Base-by-base conservation (phyloP, 495 filamentous ascomycete species). In the Lasiosphaeria miniovina region DNA sequence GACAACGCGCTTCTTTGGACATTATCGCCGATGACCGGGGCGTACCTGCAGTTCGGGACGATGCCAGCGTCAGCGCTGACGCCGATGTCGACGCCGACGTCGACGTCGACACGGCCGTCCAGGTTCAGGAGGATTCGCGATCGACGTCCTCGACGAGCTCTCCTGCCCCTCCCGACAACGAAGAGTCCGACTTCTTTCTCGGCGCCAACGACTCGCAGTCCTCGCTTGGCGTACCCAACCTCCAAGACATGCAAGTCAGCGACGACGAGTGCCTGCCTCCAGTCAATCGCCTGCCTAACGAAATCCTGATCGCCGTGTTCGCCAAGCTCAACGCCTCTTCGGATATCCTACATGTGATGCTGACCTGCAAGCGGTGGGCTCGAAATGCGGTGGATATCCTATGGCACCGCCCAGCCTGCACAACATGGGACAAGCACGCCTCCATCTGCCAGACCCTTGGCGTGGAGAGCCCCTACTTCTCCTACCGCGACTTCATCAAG, bases 281-380 rank as follows among this genome's bases (percentile, higher is more conserved):
- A 46, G 86, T 97, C 62, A 85, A 88, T 52, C 84, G 87, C 49
- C 83, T 99, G 35, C 95, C 95, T 11, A 90, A 91, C 63, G 95
- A 99, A 78, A 87, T 99, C 50, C 82, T 98, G 54, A 97, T 99
- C 62, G 83, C 86, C 68, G 89, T 96, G 57, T 97, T 99, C 75
- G 80, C 89, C 12, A 94, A 91, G 69, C 84, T 99, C 48, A 84
- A 73, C 66, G 85, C 83, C 36, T 80, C 90, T 3, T 71, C 73
- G 4, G 94, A 98, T 67, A 82, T 97, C 60, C 78, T 89, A 61
- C 88, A 85, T 71, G 93, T 90, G 70, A 93, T 99, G 90, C 77
- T 93, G 66, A 93, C 96, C 7, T 96, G 87, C 67, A 91, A 90
- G 69, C 85, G 86, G 61, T 99, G 95, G 95, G 88, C 95, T 48